Conservation (phyloP, 306 rosid genomes). For the Coriaria nepalensis region DNA sequence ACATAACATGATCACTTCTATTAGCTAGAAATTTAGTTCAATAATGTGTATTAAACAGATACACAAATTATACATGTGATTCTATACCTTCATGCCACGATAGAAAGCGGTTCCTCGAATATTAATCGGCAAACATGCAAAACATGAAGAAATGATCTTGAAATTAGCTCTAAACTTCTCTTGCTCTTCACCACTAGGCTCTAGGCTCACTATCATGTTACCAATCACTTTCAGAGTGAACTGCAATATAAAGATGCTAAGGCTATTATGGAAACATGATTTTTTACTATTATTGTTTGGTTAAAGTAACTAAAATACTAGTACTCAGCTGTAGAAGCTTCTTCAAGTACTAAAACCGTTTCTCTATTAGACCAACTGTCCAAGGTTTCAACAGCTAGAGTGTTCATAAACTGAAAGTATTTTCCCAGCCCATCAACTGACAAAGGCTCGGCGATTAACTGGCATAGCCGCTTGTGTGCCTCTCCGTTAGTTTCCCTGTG, state of each 20-base stretch:
- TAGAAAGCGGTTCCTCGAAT: constrained; percentile 72
- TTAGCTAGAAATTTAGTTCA: no score
- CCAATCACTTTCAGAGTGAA: constrained; percentile 83
- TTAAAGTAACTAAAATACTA: constrained; percentile 1
- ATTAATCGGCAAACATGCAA: constrained; percentile 72
- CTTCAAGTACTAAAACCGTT: constrained; percentile 50
- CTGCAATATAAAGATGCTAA: constrained; percentile 25
- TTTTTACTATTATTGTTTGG: background rate
- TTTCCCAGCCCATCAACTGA: constrained; percentile 67
- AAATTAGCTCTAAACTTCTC: constrained; percentile 70
- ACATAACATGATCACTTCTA: background rate
- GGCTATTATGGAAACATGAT: background rate
- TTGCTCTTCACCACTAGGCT: constrained; percentile 64
- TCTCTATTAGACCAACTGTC: constrained; percentile 46
- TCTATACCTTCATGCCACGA: constrained; percentile 57
- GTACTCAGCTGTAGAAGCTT: constrained; percentile 71
- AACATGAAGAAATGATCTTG: constrained; percentile 70
- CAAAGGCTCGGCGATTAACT: constrained; percentile 63
- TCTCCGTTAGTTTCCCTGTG: constrained; percentile 72
- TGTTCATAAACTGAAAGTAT: constrained; percentile 58
- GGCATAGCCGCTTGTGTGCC: constrained; percentile 60
- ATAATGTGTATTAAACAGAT: background rate
- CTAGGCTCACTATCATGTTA: constrained; percentile 88
- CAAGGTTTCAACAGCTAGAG: constrained; percentile 46
- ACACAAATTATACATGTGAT: background rate